Base-by-base conservation (phyloP, 176 grass and related monocot genomes). In the Tillandsia leiboldiana region DNA sequence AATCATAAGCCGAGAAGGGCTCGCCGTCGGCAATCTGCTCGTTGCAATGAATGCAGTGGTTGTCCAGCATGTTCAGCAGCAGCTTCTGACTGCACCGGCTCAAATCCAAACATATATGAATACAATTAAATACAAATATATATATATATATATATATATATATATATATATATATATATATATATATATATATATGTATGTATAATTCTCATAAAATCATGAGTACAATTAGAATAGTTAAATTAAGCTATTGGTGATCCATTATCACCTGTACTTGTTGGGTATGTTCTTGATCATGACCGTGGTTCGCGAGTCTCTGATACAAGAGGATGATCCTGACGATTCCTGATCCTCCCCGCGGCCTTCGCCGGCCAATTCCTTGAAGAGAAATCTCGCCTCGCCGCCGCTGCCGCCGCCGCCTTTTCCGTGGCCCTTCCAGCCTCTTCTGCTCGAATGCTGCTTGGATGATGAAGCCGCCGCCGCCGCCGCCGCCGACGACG, bases 261-360 rank as follows among this genome's bases (percentile, higher is more conserved):
- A 13, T n/a, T 58, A 65, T 59, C 76, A 90, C 95, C 95, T 99
- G 81, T 99, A 99, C 67, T 99, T 99, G 84, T 99, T 99, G 10
- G 95, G 95, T 77, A 99, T 99, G 87, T 99, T 99, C 78, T 82
- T 80, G 69, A 99, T 94, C 95, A 99, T 99, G 11, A 99, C 95
- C 17, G 95, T 99, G 56, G 95, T 94, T 81, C 95, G 86, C 2
- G 87, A 84, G 10, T 99, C 94, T 14, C n/a, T 78, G 54, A 59
- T 66, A 56, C 18, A 14, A 15, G 53, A 42, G 33, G 33, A 7
- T 5, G 33, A 73, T 63, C 68, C 65, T 8, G 48, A 69, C 0
- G 51, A 47, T 28, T 72, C n/a, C 1, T 74, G 82, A 9, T 49
- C 27, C 69, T 80, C 49, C 8, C 22, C 72, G 2, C 12, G 51